Base-by-base conservation (phyloP, 768 basidiomycete genomes). In the Amanita thiersii region DNA sequence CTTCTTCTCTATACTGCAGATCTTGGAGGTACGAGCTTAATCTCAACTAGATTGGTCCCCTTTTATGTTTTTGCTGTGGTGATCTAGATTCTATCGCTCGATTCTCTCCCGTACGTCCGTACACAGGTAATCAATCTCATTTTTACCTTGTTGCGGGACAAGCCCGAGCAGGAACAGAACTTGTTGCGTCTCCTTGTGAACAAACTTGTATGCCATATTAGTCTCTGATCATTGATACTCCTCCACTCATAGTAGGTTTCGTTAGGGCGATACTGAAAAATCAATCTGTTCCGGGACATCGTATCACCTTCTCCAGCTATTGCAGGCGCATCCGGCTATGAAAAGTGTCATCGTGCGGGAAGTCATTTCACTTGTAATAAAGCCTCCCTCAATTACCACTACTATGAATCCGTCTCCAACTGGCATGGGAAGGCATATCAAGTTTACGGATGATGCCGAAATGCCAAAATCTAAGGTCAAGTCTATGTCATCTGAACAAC, bases 81-180 rank as follows among this genome's bases (percentile, higher is more conserved):
- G 29, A 32, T 23, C 3, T 47, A 91, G 88, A 74, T 72, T 2
- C 71, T 93, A 37, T 82, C 86, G 0, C 70, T 87, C 40, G 93
- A 98, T 57, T 80, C 88, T 0, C 70, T 97, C 3, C 72, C 81
- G 2, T 97, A 93, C 52, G 82, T 96, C 43, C 81, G 92, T 26
- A 92, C 75, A 0, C 92, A 94, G 61, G 70, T 86, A 0, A 71
- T 96, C 42, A 74, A 72, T 18, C 70, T 93, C 26, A 77, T 92
- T 25, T 78, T 74, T 57, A 81, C 77, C 20, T 77, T 98, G 3
- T 76, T 99, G 8, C 75, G 77, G 23, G 85, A 84, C 45, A 92
- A 91, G 52, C 91, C 94, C 0, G 96, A 99, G 58, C 96, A 99
- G 58, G 96, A 98, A 57, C 91, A 97, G 54, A 99, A 99, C 65